phyloP scores from a whole-genome alignment of 176 grass and related monocot genomes.

The Avena insularis region DNA sequence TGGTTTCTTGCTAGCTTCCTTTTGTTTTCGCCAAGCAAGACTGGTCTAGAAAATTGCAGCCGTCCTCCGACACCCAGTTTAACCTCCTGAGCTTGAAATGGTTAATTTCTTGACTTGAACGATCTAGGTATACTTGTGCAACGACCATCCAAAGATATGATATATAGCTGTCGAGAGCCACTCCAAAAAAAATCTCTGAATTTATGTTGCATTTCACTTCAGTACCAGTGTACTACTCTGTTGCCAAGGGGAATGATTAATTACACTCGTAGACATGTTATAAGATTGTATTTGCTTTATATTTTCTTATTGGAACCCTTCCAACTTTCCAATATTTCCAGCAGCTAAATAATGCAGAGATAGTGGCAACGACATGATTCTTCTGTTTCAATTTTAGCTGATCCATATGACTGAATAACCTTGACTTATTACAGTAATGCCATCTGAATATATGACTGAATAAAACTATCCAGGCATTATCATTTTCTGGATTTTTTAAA shows the following conservation, averaged over 20 bases:
- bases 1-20: neutral
- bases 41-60: neutral
- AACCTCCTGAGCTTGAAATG: neutral
- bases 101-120: neutral
- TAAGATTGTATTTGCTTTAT: neutral
- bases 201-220: conserved; percentile 14
- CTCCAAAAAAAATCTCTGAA: neutral
- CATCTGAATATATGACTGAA: no score
- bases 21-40: neutral
- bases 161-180: conserved; percentile 10
- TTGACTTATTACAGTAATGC: no score
- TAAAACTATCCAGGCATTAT: no score
- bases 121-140: neutral
- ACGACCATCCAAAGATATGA: neutral
- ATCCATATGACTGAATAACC: no score
- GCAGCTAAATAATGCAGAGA: neutral
- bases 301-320: neutral
- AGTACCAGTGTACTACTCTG: neutral
- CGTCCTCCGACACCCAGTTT: neutral
- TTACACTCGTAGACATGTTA: neutral
- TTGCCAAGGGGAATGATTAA: neutral
- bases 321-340: neutral
- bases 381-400: no score
- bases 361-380: no score
- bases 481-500: no score